Base-by-base conservation (phyloP, 768 basidiomycete species). In the Lenzites betulinus region DNA sequence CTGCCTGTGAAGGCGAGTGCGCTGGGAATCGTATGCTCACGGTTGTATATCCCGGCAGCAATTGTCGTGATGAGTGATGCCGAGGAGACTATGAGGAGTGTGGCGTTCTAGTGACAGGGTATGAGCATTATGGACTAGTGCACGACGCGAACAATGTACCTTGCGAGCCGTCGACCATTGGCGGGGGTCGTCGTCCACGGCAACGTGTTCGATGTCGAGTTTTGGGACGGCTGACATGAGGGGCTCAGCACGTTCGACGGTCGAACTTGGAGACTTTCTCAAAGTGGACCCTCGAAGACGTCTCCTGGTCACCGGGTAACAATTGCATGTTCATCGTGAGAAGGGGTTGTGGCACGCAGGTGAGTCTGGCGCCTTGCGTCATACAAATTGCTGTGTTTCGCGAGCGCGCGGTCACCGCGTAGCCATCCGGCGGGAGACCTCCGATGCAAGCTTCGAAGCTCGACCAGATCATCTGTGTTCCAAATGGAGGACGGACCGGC, bases 11-110 rank as follows among this genome's bases (percentile, higher is more conserved):
- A 3, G n/a, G n/a, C 15, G 38, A 39, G 13, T 18, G 11, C 15
- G 15, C 15, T 4, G 38, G 13, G 38, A 5, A 53, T 30, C 22
- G 2, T 23, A 30, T 6, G 35, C 26, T 70, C 55, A 87, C 85
- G 86, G 70, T 86, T 88, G 65, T 86, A 86, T 44, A 87, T 84
- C 62, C 81, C 86, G 0, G 74, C 75, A 1, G 77, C 78, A 11
- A 88, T 73, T 2, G 85, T 84, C 11, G 83, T 82, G 60, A 84
- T 81, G 76, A 84, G 78, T 4, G 83, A 72, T 2, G 83, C 85
- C n/a, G 77, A 70, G 4, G 83, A 73, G 25, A 87, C 74, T 39
- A 84, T 75, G 11, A 71, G 42, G 52, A 85, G 72, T 30, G 76
- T 76, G 15, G 78, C 62, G 60, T 79, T 59, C 54, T 62, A 20